Base-by-base conservation (phyloP, 495 filamentous ascomycete species). In the Trichoderma orchidacearum region DNA sequence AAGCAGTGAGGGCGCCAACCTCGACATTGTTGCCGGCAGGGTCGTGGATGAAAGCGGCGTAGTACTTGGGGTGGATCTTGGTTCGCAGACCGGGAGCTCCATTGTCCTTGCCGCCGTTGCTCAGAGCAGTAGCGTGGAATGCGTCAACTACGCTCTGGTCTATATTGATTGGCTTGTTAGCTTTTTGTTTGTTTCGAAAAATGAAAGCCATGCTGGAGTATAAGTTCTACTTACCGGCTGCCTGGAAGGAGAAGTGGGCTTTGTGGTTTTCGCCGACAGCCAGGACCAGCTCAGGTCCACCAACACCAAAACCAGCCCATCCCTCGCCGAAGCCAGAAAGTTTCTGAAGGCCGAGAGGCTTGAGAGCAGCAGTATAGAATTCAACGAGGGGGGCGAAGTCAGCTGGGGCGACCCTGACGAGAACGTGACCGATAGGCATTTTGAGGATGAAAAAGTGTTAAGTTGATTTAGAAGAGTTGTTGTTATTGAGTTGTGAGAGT, bases 21-120 rank as follows among this genome's bases (percentile, higher is more conserved):
- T 78, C 73, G 23, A 77, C 57, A 61, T 76, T 76, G 55, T 76
- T 75, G 4, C 75, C 75, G 36, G 72, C 51, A 0, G 70, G 68
- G 66, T 79, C 76, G 21, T 72, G 28, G 30, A 78, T 23, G 34
- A 38, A 55, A 38, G 53, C n/a, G 18, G 53, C 53, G 53, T 55
- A 55, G 53, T 55, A 55, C 41, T 48, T 23, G 21, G 41, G 41
- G 41, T 48, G 41, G 15, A 48, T 48, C 12, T 23, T 23, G 27
- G 41, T 23, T 27, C 41, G 41, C 11, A 48, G 23, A 8, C 41
- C 41, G 41, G 41, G 41, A 48, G 41, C 41, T 28, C 41, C 41
- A 23, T 48, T 48, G 41, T 48, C 41, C 21, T 48, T 48, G 9
- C 21, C 41, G 21, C 41, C 41, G 8, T 23, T 25, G 11, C 21